phyloP scores from a whole-genome alignment of 179 eudicot species.

The Actinidia arguta region DNA sequence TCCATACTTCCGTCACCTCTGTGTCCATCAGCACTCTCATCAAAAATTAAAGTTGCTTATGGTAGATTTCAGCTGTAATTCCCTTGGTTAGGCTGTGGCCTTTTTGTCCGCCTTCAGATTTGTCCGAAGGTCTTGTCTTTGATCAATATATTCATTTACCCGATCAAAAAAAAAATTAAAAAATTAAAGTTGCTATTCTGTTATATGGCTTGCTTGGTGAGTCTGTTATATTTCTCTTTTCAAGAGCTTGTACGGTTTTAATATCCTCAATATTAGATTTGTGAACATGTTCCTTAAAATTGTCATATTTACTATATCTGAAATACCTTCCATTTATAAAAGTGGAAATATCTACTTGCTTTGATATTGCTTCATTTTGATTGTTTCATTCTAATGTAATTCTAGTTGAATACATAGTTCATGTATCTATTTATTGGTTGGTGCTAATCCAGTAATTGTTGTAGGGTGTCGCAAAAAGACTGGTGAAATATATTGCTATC shows the following conservation, averaged over 20 bases:
- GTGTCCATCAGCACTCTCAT: constrained; percentile 82
- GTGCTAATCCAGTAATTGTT: constrained; percentile 36
- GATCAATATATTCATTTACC: no score
- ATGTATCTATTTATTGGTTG: not conserved
- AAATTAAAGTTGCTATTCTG: constrained; percentile 78
- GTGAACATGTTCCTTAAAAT: no score
- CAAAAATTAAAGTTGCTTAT: no score
- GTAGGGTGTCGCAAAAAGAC: constrained; percentile 95
- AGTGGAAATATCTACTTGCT: not conserved
- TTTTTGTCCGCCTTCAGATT: no score
- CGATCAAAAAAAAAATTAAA: no score
- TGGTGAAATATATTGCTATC: constrained; percentile 81
- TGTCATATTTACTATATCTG: no score
- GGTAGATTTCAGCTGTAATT: no score
- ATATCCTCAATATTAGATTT: no score
- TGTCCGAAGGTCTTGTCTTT: no score
- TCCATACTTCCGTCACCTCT: constrained; percentile 74
- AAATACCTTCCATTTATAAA: not conserved
- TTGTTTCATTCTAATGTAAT: not conserved
- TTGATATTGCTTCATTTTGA: not conserved
- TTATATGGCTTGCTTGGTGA: constrained; percentile 81
- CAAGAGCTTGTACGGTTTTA: no score
- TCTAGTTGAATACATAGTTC: not conserved
- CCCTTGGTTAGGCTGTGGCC: no score
- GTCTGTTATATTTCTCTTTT: no score